Evolutionary conservation across 495 filamentous ascomycete genomes (phyloP), one percentile per base, ranked within the genome.

Genomic region (Penicillium cinerascens): DNA sequence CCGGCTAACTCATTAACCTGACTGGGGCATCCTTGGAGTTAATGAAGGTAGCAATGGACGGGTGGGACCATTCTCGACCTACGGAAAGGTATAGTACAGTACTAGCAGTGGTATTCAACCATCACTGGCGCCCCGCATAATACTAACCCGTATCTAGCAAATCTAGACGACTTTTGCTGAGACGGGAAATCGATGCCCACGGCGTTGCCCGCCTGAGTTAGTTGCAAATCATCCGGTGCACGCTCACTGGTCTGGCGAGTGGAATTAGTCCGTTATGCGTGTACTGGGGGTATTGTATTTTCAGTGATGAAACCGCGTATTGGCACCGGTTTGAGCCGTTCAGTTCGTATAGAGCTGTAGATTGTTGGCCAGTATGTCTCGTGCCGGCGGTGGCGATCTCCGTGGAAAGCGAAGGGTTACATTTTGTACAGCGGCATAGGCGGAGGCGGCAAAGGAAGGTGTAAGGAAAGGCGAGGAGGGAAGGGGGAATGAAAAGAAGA

Each of bases 141-240:
- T 13, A 15, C 29, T 33, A 33, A 61, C 26, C 55, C 47, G 3
- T 2, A 37, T 58, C 29, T 6, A 29, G 58, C 44, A 61, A 58
- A 51, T 45, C 39, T 54, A 61, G 42, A 54, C 58, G 58, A 61
- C 35, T 17, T 38, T 22, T 16, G 20, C 15, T n/a, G 22, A n/a
- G 25, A 0, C 41, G 4, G 16, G n/a, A n/a, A n/a, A n/a, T 15
- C 18, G 26, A 16, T 44, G 44, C 20, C 8, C 49, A 42, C 40
- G 18, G 29, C 29, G 29, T 33, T 1, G 29, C 10, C 29, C 29
- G 47, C 54, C 11, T 17, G 46, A 36, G 26, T 44, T 60, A 56
- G 58, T 35, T 56, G 52, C 57, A 52, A 60, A 60, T 60, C 52
- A 52, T 45, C 52, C 52, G 52, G 5, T 23, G 29, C 29, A 33